Conservation (phyloP, 148 eudicot species). For the Chenopodium formosanum region DNA sequence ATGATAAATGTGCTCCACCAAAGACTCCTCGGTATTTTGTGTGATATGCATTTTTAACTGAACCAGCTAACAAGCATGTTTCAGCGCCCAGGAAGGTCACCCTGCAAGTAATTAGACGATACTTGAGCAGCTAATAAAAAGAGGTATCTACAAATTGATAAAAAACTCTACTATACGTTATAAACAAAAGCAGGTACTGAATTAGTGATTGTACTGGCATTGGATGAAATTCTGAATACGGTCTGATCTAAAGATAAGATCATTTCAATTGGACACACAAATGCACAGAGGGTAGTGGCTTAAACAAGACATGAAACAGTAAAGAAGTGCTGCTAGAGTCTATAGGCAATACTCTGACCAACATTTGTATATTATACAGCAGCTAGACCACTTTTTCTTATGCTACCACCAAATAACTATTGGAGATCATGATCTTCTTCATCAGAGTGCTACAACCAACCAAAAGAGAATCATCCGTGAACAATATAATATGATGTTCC, state of each 20-base stretch:
- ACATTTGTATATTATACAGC: neutral
- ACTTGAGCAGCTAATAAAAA: neutral
- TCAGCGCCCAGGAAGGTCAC: constrained; percentile 88
- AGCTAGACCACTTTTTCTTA: neutral
- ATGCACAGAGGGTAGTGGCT: neutral
- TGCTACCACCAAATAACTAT: no score
- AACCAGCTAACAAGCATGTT: constrained; percentile 84
- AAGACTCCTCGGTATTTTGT: constrained; percentile 70
- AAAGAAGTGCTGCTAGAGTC: neutral
- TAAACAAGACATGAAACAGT: neutral
- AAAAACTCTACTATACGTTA: neutral
- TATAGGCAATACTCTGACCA: neutral
- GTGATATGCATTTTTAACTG: constrained; percentile 92
- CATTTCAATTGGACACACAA: neutral
- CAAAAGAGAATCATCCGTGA: no score
- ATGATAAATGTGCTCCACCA: constrained; percentile 47
- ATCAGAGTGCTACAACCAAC: neutral
- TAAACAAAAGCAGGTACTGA: neutral
- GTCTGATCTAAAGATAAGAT: neutral
- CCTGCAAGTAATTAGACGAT: constrained; percentile 41
- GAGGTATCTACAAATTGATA: neutral
- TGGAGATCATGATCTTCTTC: neutral
- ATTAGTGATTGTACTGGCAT: neutral
- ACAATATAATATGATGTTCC: neutral
- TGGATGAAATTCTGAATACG: neutral